Evolutionary conservation across 1,139 yeast species (phyloP), one percentile per base, ranked within the genome.

Genomic region (Diutina mesorugosa): DNA sequence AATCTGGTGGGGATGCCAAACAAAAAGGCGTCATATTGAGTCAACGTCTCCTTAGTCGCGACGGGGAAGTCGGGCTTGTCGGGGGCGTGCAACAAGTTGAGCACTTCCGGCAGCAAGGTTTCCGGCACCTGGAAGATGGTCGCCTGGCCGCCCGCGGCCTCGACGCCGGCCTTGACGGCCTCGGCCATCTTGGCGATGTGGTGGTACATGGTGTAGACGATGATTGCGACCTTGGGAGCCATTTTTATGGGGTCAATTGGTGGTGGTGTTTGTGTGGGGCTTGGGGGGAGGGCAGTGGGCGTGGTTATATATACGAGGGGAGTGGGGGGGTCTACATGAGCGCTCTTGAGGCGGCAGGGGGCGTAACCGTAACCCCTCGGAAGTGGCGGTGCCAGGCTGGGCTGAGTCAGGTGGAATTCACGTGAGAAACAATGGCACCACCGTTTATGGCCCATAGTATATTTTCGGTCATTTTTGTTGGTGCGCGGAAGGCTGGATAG

Each of bases 1-100:
- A 69, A 88, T 74, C 96, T 82, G 59, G 95, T 87, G 67, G 95
- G 93, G 61, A 87, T 71, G 69, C 96, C 96, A 60, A 88, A 86
- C 63, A 88, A 63, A 74, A 85, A 83, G 56, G 86, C 90, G 67
- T 88, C 95, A 73, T 84, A 87, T 62, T 78, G 70, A 41, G 72
- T 69, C 64, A 88, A 76, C 47, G 82, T 79, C n/a, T 78, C 84
- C 28, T 72, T 67, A 16, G 87, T 74, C 56, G 89, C 88, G 68
- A 83, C 75, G 68, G 95, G 95, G 71, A 78, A 83, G 62, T 80
- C 78, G 61, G 87, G 79, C 68, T 79, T 84, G 47, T 82, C 76
- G 59, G 90, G 86, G 60, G 76, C 76, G 58, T 69, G 67, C 66
- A 72, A 58, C 57, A 58, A 56, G 45, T 63, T 59, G 64, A 72